Base-by-base conservation (phyloP, 75 land plant genomes). In the Ceratopteris richardii region DNA sequence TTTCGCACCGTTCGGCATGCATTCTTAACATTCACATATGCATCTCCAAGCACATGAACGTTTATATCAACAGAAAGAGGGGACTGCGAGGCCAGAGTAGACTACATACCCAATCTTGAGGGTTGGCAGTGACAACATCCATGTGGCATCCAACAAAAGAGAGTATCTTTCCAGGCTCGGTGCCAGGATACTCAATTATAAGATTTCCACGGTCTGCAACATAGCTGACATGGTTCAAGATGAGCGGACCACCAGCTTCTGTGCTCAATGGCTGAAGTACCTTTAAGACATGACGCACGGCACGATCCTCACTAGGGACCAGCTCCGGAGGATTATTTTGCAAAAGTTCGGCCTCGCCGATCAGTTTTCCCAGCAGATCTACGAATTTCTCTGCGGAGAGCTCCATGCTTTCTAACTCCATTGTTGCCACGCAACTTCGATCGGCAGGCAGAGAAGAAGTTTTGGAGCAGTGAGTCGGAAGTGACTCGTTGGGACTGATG, bases 311-410 rank as follows among this genome's bases (percentile, higher is more conserved):
- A 63, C 71, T 53, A 11, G 96, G 96, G 50, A 86, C 61, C 51
- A 90, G 72, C 28, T 86, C 92, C 24, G 92, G 92, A 22, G 88
- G 96, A 70, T 90, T 90, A 79, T 90, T 90, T 59, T 90, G 96
- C 25, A 90, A 62, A 57, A 67, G 61, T 69, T 73, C 55, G 18
- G 84, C 67, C 61, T 90, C 92, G 29, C 88, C 91, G 62, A 90
- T 81, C 42, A 90, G 62, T 46, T 83, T 90, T 0, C 51, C 13
- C n/a, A 90, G 81, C 36, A 90, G 75, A 20, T 57, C 0, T 2
- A 87, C 72, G 72, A 79, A 90, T 25, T 70, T 56, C 2, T 80
- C 79, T 29, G 60, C 37, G 33, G 51, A 56, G 67, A 69, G 25
- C 22, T 39, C 39, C 51, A 69, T 28, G 24, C 17, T 66, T 24